Evolutionary conservation across 2,329 filamentous ascomycete genomes (phyloP).

Genomic region (Colletotrichum endophyticum): DNA sequence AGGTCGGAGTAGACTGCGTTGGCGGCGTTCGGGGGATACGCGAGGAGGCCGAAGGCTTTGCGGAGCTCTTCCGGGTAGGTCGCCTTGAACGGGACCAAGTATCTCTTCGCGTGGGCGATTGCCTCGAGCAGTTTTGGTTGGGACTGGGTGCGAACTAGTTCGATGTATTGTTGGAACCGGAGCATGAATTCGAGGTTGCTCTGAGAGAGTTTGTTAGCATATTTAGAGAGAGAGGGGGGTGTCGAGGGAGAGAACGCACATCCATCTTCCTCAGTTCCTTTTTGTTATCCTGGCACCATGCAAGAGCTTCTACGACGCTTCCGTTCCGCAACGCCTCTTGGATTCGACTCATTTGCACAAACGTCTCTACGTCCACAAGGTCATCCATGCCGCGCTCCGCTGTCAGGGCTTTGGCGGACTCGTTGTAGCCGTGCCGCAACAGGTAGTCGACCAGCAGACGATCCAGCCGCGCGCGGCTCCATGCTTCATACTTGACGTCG

Average conservation of each 20-base stretch:
- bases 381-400: slow-evolving; percentile 77
- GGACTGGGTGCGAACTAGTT: slow-evolving; percentile 76
- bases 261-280: slow-evolving; percentile 88
- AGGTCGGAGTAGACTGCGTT: slow-evolving; percentile 56
- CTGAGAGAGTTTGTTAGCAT: slow-evolving; percentile 38
- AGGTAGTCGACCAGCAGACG: slow-evolving; percentile 92
- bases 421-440: slow-evolving; percentile 79
- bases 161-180: slow-evolving; percentile 92
- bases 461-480: slow-evolving; percentile 83
- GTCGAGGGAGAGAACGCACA: slow-evolving; percentile 48
- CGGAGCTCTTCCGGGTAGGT: slow-evolving; percentile 72
- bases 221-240: not conserved
- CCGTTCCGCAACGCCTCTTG: slow-evolving; percentile 73
- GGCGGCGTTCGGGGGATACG: slow-evolving; percentile 66
- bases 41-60: slow-evolving; percentile 80
- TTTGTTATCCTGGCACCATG: slow-evolving; percentile 94
- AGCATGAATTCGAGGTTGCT: slow-evolving; percentile 92
- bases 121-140: slow-evolving; percentile 74
- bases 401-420: slow-evolving; percentile 78
- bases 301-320: slow-evolving; percentile 78
- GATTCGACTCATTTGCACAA: slow-evolving; percentile 81
- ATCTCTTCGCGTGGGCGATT: slow-evolving; percentile 81
- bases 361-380: slow-evolving; percentile 88
- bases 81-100: slow-evolving; percentile 73
- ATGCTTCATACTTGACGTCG: slow-evolving; percentile 92